phyloP scores from a whole-genome alignment of 345 rosid species.

The Eucalyptus coolabah region DNA sequence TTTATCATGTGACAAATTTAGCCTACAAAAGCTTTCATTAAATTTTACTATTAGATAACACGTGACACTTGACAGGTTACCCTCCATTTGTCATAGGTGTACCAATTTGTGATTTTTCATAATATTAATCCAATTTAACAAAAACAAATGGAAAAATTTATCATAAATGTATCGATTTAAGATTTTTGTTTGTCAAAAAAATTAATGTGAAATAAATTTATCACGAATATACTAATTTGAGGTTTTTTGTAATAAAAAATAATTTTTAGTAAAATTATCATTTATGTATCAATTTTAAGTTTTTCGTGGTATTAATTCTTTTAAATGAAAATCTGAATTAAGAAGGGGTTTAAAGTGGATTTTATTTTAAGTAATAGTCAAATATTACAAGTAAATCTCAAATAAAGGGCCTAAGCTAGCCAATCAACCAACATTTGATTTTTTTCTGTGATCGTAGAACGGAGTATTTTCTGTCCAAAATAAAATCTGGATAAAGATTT shows the following conservation, averaged over 20 bases:
- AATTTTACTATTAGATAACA: fast-evolving
- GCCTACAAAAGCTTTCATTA: fast-evolving
- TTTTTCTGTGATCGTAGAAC: neutral
- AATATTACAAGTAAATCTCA: neutral
- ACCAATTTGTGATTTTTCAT: fast-evolving
- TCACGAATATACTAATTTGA: fast-evolving
- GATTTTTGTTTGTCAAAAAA: no score
- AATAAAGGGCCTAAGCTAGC: neutral
- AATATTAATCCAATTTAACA: fast-evolving
- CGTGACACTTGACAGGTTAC: fast-evolving
- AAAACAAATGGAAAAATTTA: fast-evolving
- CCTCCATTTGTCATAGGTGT: fast-evolving
- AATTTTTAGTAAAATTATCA: no score
- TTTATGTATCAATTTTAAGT: no score
- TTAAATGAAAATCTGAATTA: no score
- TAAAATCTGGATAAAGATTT: neutral
- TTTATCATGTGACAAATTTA: no score
- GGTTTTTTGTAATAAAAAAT: no score
- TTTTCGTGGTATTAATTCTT: no score
- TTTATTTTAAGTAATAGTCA: neutral
- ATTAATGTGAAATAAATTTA: no score
- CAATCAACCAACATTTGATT: fast-evolving
- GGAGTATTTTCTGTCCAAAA: neutral
- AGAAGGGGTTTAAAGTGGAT: neutral
- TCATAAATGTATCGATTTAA: no score